Base-by-base conservation (phyloP, 495 filamentous ascomycete species). In the Lasiosphaeria miniovina region DNA sequence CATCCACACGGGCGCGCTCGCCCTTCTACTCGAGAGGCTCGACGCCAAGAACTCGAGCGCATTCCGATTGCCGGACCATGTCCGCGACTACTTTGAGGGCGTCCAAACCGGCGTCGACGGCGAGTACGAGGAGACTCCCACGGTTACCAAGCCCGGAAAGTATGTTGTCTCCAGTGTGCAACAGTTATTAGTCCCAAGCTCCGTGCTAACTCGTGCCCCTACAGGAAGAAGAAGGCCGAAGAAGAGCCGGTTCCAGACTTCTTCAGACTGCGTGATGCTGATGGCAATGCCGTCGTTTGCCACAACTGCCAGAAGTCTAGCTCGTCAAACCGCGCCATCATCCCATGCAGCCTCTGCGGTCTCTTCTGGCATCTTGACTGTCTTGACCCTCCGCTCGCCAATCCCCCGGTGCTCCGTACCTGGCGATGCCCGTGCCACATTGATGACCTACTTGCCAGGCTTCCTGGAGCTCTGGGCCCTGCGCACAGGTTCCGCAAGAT, bases 371-470 rank as follows among this genome's bases (percentile, higher is more conserved):
- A 98, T 74, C 75, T 97, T 14, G 93, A 98, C 74, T 98, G 94
- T 73, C 75, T 94, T 14, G 85, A 92, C 68, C 90, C 91, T 3
- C 95, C 95, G 34, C 69, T 93, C 68, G 86, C 92, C 34, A 82
- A 85, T 52, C 89, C 90, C 12, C 93, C 93, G 4, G 67, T 80
- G 5, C 78, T 85, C 49, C 79, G 84, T 54, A 88, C 84, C 34
- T 98, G 91, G 91, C 87, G 85, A 77, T 98, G 94, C 65, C 93
- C 94, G 59, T 86, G 86, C 67, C 94, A 98, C 71, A 79, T 88
- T 38, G 88, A 91, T 49, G 78, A 82, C 34, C 66, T 83, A 14
- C 72, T 84, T 3, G 58, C 55, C 6, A 66, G 71, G 36, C 51
- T 80, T 1, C 75, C 78, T 3, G 71, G 56, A 6, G 38, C 62